Base-by-base conservation (phyloP, 1,139 yeast species). In the Spathaspora sp. region DNA sequence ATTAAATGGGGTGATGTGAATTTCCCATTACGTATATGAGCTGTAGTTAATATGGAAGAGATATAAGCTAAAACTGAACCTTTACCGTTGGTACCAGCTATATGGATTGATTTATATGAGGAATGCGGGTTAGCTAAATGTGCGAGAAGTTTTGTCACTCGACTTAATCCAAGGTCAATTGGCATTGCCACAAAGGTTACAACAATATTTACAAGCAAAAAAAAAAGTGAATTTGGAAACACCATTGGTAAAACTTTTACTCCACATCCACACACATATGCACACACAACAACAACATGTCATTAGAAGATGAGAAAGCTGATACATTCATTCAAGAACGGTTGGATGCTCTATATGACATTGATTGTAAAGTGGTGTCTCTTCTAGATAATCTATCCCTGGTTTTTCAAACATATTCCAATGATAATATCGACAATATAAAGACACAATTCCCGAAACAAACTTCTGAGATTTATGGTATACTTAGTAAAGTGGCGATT, bases 71-170 rank as follows among this genome's bases (percentile, higher is more conserved):
- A 81, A 0, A 90, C 89, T 0, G 96, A 89, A 0, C 98, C 98
- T 59, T 91, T 91, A 0, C 98, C 98, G 60, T 91, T 91, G 4
- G 97, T 91, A 0, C 98, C 98, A 0, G 97, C 96, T 9, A 91
- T 76, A 60, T 91, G 97, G 6, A 91, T 68, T 1, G 90, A 81
- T 51, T 80, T 79, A 61, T 81, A 81, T 2, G 65, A 51, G 27
- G 52, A 55, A 41, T 89, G 96, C 0, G 96, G 97, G 56, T 81
- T 78, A 0, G 89, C 89, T 29, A 89, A 65, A 42, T 70, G 67
- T 4, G 62, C 55, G n/a, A 89, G 74, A n/a, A 89, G 76, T 43
- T 64, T 63, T 0, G 72, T 44, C 0, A 89, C 76, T 45, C 96
- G 68, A 1, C 77, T 56, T n/a, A 91, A 74, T 1, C 95, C 96